Conservation (phyloP, 75 land plant species). For the Picea sitchensis region DNA sequence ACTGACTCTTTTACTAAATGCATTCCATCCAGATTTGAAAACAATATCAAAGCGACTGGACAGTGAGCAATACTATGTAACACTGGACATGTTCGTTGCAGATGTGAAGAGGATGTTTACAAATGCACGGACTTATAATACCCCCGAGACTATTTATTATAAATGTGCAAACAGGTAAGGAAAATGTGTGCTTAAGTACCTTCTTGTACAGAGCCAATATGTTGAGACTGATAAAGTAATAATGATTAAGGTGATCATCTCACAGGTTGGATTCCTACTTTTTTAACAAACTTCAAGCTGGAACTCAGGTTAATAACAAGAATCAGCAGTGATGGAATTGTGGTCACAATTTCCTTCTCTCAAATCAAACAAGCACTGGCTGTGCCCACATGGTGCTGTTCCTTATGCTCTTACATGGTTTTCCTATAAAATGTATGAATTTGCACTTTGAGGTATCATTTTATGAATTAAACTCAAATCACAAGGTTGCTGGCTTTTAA, state of each 20-base stretch:
- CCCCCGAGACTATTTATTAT: conserved; percentile 91
- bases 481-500: no score
- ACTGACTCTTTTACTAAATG: conserved; percentile 1
- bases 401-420: no score
- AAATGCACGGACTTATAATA: conserved; percentile 93
- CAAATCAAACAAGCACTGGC: no score
- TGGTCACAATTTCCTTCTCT: no score
- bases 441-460: no score
- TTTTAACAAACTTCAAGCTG: conserved; percentile 63
- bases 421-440: no score
- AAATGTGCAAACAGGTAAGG: conserved; percentile 80
- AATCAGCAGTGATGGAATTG: conserved; percentile 19
- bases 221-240: no score
- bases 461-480: no score
- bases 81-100: conserved; percentile 96
- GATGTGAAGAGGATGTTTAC: conserved; percentile 86
- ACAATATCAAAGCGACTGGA: conserved; percentile 92
- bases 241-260: no score
- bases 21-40: conserved; percentile 66
- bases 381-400: no score
- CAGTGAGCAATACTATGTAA: conserved; percentile 86
- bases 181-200: neutral
- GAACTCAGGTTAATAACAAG: conserved; percentile 48
- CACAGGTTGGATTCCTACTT: no score
- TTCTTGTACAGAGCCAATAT: no score